These are phyloP conservation scores for Spathaspora boniae DNA, from an alignment of 805 yeast species.

Conservation along the genomic window DNA sequence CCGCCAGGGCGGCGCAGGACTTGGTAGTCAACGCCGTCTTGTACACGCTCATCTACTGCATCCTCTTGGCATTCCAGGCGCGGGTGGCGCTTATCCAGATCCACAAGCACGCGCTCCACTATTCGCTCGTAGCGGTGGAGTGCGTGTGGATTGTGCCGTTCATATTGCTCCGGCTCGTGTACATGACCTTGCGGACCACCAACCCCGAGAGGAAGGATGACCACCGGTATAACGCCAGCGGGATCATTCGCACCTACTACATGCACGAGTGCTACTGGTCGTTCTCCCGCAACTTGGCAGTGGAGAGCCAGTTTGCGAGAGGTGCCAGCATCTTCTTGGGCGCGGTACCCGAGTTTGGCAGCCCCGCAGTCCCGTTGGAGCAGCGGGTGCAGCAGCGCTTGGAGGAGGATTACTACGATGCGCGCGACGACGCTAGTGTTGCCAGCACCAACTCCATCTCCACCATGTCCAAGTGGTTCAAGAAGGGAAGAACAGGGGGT, in stretches of 20 bases:
- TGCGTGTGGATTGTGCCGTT: constrained; percentile 4
- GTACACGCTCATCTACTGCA: constrained; percentile 4
- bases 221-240: constrained; percentile 5
- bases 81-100: constrained; percentile 1
- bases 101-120: neutral
- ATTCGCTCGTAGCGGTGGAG: constrained; percentile 1
- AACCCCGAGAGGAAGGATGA: constrained; percentile 5
- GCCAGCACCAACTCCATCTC: too few species aligned
- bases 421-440: too few species aligned
- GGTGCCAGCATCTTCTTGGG: constrained; percentile 7
- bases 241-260: constrained; percentile 6
- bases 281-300: neutral
- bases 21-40: constrained; percentile 6
- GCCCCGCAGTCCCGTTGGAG: too few species aligned
- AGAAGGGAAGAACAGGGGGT: too few species aligned
- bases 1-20: constrained; percentile 6
- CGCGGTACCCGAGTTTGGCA: too few species aligned
- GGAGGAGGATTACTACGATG: too few species aligned
- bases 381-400: too few species aligned
- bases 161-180: constrained; percentile 5
- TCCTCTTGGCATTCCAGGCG: constrained; percentile 7
- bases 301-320: constrained; percentile 5
- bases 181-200: constrained; percentile 2
- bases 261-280: constrained; percentile 7
- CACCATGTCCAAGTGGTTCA: too few species aligned